phyloP scores from a whole-genome alignment of 2,329 filamentous ascomycete genomes.

The Diaporthe amygdali region DNA sequence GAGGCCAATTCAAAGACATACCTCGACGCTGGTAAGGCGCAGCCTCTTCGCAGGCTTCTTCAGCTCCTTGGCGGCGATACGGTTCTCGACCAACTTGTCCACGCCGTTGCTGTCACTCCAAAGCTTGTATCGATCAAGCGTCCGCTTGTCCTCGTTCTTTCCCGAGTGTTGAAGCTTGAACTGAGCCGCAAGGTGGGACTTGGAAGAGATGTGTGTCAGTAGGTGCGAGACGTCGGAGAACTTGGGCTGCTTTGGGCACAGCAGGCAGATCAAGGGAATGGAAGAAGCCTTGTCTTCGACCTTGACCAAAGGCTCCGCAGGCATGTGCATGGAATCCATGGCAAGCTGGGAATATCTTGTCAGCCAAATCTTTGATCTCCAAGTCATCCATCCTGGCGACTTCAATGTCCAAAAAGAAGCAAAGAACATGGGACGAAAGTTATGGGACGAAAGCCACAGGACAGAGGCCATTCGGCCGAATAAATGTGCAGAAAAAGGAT shows the following conservation, averaged over 20 bases:
- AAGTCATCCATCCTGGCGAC: not conserved
- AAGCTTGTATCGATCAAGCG: constrained; percentile 71
- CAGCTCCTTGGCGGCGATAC: constrained; percentile 77
- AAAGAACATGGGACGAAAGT: not conserved
- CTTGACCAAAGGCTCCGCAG: not conserved
- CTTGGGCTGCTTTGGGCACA: constrained; percentile 78
- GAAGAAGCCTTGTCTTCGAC: constrained; percentile 19
- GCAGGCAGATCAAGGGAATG: constrained; percentile 78
- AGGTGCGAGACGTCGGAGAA: constrained; percentile 94
- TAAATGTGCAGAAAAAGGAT: not conserved
- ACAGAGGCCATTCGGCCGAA: not conserved
- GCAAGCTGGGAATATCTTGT: not conserved
- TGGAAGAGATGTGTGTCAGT: constrained; percentile 90
- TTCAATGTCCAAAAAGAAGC: not conserved
- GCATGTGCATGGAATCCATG: constrained; percentile 11
- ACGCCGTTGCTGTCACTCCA: constrained; percentile 81
- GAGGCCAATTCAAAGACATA: not conserved
- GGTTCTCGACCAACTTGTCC: constrained; percentile 75
- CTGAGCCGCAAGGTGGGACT: constrained; percentile 85
- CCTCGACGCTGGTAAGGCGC: not conserved
- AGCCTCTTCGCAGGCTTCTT: constrained; percentile 43
- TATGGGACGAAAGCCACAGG: not conserved
- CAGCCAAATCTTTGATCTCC: not conserved
- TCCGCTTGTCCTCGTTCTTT: constrained; percentile 64
- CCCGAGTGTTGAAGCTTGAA: constrained; percentile 81